These are phyloP conservation scores for Echeveria elegans DNA, from an alignment of 164 flowering plant genomes.

Conservation along the genomic window DNA sequence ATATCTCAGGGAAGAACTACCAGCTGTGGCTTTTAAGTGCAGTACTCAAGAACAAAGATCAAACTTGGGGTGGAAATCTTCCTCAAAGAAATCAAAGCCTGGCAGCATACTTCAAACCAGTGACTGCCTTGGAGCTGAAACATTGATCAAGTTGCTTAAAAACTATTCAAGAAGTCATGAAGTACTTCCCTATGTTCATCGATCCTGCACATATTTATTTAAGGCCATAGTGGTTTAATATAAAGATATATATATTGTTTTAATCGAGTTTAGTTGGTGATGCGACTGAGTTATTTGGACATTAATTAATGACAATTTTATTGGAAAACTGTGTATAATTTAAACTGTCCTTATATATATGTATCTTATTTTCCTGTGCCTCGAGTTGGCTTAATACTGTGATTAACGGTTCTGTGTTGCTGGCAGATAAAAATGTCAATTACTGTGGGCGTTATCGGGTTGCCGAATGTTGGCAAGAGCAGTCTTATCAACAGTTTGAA, in stretches of 20 bases:
- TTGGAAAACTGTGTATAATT: too few relatives aligned
- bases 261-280: too few relatives aligned
- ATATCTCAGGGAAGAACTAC: constrained; percentile 85
- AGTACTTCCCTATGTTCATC: too few relatives aligned
- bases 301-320: too few relatives aligned
- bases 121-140: constrained; percentile 98
- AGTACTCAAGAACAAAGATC: constrained; percentile 88
- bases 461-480: constrained; percentile 98
- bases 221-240: too few relatives aligned
- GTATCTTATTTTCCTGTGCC: too few relatives aligned
- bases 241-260: too few relatives aligned
- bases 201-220: too few relatives aligned
- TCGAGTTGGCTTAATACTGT: too few relatives aligned
- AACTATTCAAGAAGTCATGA: constrained; percentile 94
- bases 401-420: not conserved
- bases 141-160: constrained; percentile 78
- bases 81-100: constrained; percentile 48
- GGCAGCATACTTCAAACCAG: constrained; percentile 64
- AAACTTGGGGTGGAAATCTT: constrained; percentile 80
- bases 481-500: constrained; percentile 91
- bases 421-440: constrained; percentile 83
- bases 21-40: constrained; percentile 95
- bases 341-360: too few relatives aligned
- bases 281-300: too few relatives aligned
- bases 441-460: constrained; percentile 82